Conservation (phyloP, 2,329 filamentous ascomycete species). For the Talaromyces islandicus region DNA sequence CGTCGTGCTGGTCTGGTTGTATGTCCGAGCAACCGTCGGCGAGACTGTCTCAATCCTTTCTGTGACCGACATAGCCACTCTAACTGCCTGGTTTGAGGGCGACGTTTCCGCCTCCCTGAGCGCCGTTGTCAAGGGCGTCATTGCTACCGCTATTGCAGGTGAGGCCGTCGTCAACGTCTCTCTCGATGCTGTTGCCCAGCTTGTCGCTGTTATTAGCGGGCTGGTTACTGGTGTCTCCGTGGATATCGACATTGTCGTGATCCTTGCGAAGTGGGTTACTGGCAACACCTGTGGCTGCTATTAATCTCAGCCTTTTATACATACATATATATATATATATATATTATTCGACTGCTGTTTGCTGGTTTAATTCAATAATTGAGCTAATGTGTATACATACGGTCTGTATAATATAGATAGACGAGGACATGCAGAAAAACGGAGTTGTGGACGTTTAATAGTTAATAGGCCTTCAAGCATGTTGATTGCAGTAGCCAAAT, state of each 20-base stretch:
- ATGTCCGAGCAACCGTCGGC: conserved; percentile 22
- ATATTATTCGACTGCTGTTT: background rate
- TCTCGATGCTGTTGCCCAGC: conserved; percentile 27
- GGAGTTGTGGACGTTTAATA: background rate
- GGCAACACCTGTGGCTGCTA: conserved; percentile 8
- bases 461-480: background rate
- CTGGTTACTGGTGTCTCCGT: conserved; percentile 15
- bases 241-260: conserved; percentile 48
- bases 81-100: conserved; percentile 25
- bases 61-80: conserved; percentile 20
- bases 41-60: conserved; percentile 21
- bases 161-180: conserved; percentile 27
- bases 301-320: background rate
- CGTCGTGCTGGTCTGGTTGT: conserved; percentile 31
- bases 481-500: background rate
- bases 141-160: conserved; percentile 25
- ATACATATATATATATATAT: too few relatives aligned
- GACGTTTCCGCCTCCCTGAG: conserved; percentile 23
- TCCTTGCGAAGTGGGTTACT: conserved; percentile 35
- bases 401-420: background rate
- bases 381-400: background rate
- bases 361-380: background rate
- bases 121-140: conserved; percentile 25
- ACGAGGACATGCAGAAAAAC: background rate
- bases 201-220: conserved; percentile 31